phyloP scores from a whole-genome alignment of 345 rosid species.

The Hibiscus syriacus region DNA sequence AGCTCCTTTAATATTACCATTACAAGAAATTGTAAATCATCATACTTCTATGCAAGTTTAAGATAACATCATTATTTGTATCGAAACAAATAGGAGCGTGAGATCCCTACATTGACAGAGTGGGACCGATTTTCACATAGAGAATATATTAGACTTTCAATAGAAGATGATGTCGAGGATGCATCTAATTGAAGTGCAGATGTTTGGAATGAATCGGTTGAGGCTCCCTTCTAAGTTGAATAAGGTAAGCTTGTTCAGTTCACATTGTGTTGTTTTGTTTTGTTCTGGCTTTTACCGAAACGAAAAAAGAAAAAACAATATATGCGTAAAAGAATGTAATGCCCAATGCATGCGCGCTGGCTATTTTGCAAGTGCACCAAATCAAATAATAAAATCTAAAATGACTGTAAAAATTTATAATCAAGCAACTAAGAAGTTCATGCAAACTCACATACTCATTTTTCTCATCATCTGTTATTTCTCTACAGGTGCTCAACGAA shows the following conservation, averaged over 20 bases:
- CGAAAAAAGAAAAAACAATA: neutral
- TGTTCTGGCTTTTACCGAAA: neutral
- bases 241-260: constrained; percentile 20
- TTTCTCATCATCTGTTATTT: neutral
- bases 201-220: constrained; percentile 95
- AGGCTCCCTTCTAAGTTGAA: constrained; percentile 70
- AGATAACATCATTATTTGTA: constrained; percentile 10
- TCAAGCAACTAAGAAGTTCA: neutral
- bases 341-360: neutral
- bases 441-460: neutral
- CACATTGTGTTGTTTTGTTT: neutral
- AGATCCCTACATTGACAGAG: constrained; percentile 89
- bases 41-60: neutral
- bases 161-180: constrained; percentile 99
- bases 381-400: neutral
- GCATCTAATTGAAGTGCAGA: constrained; percentile 96
- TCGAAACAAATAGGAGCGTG: constrained; percentile 63
- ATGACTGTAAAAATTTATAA: neutral
- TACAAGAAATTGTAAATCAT: constrained; percentile 3
- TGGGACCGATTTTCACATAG: constrained; percentile 99
- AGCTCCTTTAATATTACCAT: too few relatives aligned
- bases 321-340: neutral
- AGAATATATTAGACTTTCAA: constrained; percentile 92
- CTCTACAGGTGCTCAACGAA: constrained; percentile 16
- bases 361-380: neutral